Conservation (phyloP, 2,329 filamentous ascomycete species). For the Knufia petricola region DNA sequence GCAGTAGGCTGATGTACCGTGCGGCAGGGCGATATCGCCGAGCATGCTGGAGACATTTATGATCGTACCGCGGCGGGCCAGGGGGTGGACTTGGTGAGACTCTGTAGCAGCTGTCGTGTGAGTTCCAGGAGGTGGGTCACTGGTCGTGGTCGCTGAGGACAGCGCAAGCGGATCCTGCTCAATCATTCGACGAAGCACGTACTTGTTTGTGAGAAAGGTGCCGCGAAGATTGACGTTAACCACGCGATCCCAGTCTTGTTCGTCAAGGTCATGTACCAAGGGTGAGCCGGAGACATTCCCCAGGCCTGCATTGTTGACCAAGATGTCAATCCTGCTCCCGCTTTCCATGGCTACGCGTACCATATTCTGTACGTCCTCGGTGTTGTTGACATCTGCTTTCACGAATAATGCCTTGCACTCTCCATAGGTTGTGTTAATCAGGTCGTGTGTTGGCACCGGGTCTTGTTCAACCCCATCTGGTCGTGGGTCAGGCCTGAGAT, state of each 20-base stretch:
- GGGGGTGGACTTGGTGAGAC: conserved; percentile 16
- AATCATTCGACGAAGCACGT: conserved; percentile 41
- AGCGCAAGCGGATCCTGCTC: conserved; percentile 30
- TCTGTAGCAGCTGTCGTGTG: too few species aligned
- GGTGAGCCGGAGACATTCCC: conserved; percentile 6
- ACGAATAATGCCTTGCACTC: conserved; percentile 34
- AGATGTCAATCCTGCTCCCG: conserved; percentile 38
- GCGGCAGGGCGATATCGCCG: conserved; percentile 10
- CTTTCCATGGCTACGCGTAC: conserved; percentile 29
- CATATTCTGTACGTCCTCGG: conserved; percentile 29
- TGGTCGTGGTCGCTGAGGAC: neutral
- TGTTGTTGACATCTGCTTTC: conserved; percentile 35
- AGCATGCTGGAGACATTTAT: conserved; percentile 16
- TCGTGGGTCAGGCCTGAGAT: conserved; percentile 10
- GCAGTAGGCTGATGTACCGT: conserved; percentile 15
- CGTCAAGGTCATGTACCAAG: conserved; percentile 5
- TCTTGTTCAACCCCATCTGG: conserved; percentile 13
- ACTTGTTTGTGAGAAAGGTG: conserved; percentile 37
- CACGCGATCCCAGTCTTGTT: conserved; percentile 9
- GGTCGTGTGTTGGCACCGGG: conserved; percentile 7
- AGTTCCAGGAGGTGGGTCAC: neutral
- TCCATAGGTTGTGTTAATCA: conserved; percentile 4
- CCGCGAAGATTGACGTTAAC: conserved; percentile 29
- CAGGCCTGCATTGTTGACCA: conserved; percentile 43
- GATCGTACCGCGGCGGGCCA: conserved; percentile 40